Evolutionary conservation across 2,329 filamentous ascomycete species (phyloP).

Genomic region (Paraconiothyrium brasiliense): DNA sequence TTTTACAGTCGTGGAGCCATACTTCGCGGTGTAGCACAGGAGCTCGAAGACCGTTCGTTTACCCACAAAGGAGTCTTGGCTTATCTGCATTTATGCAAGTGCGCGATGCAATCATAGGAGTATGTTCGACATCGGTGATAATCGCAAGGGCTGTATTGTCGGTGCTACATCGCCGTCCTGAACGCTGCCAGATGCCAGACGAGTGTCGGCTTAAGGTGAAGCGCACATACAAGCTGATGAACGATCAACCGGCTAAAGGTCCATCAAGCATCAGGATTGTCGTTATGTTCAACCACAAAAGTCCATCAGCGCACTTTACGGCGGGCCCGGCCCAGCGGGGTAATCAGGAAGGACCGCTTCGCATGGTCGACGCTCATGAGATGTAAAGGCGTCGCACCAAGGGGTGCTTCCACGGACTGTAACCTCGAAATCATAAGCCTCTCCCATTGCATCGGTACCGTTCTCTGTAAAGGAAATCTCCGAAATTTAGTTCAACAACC

Average conservation of each 20-base stretch:
- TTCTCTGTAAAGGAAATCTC: conserved; percentile 54
- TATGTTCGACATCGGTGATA: conserved; percentile 53
- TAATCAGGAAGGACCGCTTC: conserved; percentile 68
- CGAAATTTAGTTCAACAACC: conserved; percentile 56
- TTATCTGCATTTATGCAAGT: conserved; percentile 63
- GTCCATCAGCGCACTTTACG: conserved; percentile 62
- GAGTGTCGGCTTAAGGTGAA: neutral
- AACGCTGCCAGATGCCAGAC: conserved; percentile 46
- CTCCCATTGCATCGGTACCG: conserved; percentile 68
- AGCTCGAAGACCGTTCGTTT: conserved; percentile 65
- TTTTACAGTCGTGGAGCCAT: neutral
- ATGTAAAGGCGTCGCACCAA: conserved; percentile 68
- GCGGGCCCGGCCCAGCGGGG: conserved; percentile 65
- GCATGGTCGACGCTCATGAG: conserved; percentile 68
- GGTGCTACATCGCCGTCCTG: conserved; percentile 69
- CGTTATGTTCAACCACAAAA: conserved; percentile 66
- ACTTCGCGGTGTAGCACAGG: conserved; percentile 49
- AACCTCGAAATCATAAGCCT: conserved; percentile 69
- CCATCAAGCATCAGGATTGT: conserved; percentile 58
- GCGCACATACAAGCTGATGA: conserved; percentile 63
- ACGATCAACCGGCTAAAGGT: conserved; percentile 55
- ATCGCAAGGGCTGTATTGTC: conserved; percentile 63
- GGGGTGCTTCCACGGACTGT: conserved; percentile 62
- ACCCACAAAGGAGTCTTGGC: conserved; percentile 66
- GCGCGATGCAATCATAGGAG: conserved; percentile 58